Base-by-base conservation (phyloP, 2,329 filamentous ascomycete species). In the Fulvia fulva region DNA sequence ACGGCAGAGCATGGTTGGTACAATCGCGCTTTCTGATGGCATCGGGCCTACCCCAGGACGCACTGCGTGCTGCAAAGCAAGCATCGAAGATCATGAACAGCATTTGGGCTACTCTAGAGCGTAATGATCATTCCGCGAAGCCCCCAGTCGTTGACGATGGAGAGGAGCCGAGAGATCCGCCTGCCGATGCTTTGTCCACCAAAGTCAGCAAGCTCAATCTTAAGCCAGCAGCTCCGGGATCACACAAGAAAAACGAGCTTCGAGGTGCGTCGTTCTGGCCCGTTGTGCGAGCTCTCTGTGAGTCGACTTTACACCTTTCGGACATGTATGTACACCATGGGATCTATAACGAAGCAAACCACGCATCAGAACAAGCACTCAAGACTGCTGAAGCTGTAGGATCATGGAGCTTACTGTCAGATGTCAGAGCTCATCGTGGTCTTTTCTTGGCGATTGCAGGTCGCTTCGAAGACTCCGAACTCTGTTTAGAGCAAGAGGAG, bases 281-380 rank as follows among this genome's bases (percentile, higher is more conserved):
- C 5, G 78, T 96, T 21, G 86, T 94, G 7, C 83, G 85, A 26
- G 85, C 87, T 0, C 80, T 97, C 21, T 87, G 91, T 66, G 82
- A 84, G 28, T 85, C 86, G 56, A 78, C 96, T 14, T 75, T 87
- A 59, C 87, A 91, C 58, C 82, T 96, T 2, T 91, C 91, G 0
- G 82, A 83, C 3, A 78, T 96, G 1, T 96, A 92, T 66, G 85
- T 88, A 1, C 88, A 96, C 63, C 83, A 94, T 62, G 94, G 94
- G 26, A 83, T 96, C 75, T 90, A 91, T 63, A 87, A 90, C 60
- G 93, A 97, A 71, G 93, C 93, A 1, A 77, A 93, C 0, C 94
- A 92, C 71, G 95, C 96, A 65, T 87, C 88, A 1, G 88, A 97
- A 65, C 89, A 94, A 67, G 91, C 91, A 0, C 80, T 88, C 55